These are phyloP conservation scores for Cryptosporidium andersoni DNA, from an alignment of 169 alveolate genomes.

Conservation along the genomic window DNA sequence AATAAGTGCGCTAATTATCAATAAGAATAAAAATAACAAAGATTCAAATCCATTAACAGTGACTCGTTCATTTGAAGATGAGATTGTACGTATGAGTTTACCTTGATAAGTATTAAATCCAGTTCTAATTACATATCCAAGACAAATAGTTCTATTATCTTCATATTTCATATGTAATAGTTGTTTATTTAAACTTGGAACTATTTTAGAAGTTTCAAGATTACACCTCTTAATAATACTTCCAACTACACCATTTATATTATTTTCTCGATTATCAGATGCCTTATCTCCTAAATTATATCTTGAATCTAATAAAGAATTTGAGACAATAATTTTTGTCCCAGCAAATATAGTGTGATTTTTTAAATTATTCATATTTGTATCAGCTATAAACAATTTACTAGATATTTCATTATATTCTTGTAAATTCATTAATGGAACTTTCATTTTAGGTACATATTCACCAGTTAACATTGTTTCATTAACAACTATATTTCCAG, in stretches of 20 bases:
- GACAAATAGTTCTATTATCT: constrained; percentile 39
- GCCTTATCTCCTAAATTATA: background rate
- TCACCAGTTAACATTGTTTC: constrained; percentile 92
- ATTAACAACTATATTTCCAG: constrained; percentile 86
- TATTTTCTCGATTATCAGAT: background rate
- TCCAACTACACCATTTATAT: constrained; percentile 65
- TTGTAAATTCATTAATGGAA: constrained; percentile 74
- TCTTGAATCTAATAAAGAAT: constrained; percentile 70
- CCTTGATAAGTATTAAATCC: constrained; percentile 90
- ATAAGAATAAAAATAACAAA: constrained; percentile 88
- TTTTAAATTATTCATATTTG: constrained; percentile 68
- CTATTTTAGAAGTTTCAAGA: background rate
- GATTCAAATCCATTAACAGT: constrained; percentile 92
- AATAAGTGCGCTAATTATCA: constrained; percentile 90
- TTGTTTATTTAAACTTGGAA: background rate
- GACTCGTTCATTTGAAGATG: constrained; percentile 90
- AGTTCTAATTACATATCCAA: constrained; percentile 83
- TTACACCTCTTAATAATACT: background rate
- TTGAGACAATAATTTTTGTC: constrained; percentile 86
- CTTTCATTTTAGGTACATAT: constrained; percentile 87
- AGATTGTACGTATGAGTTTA: constrained; percentile 94
- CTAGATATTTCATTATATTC: constrained; percentile 71
- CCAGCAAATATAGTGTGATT: constrained; percentile 92
- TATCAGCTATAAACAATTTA: background rate
- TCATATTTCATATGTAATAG: constrained; percentile 31